Base-by-base conservation (phyloP, 1,139 yeast species). In the Candida albicans region DNA sequence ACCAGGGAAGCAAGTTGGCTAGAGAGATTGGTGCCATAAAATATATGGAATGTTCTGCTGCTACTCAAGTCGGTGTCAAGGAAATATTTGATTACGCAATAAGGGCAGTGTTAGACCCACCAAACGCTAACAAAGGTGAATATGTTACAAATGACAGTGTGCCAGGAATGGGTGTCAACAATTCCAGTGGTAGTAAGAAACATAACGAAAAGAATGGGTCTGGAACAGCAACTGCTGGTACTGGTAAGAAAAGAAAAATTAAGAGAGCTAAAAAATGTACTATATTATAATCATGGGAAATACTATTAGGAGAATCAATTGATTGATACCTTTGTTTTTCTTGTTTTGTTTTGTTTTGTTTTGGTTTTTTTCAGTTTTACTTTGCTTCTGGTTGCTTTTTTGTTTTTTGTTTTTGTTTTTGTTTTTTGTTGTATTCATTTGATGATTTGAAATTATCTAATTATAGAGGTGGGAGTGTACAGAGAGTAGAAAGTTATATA, bases 41-140 rank as follows among this genome's bases (percentile, higher is more conserved):
- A 48, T 87, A 89, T 63, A 70, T 87, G 51, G 97, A 90, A 67
- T 90, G 97, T 64, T 87, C 96, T 2, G 96, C 97, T n/a, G 87
- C 93, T 15, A 85, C 95, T 25, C 96, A 89, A 65, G 79, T 76
- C 48, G 96, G 96, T 24, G 90, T 84, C 42, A 84, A 84, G 59
- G 87, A 84, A 47, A 84, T 89, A 13, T 89, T 89, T 55, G 96
- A 88, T 56, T 82, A 71, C 49, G 95, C 96, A 14, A 87, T 88
- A 40, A 77, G 82, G 55, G 77, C 83, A 0, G 93, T 85, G 8
- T 75, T 84, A 46, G 72, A 76, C 44, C 87, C 87, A 26, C 84
- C 83, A 18, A 53, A 33, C 22, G 49, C 40, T 4, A 37, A 39
- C 29, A 42, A 41, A 28, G 41, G 40, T 11, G 49, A 45, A 8